These are phyloP conservation scores for Crassisporium funariophilum DNA, from an alignment of 768 basidiomycete genomes.

Conservation along the genomic window DNA sequence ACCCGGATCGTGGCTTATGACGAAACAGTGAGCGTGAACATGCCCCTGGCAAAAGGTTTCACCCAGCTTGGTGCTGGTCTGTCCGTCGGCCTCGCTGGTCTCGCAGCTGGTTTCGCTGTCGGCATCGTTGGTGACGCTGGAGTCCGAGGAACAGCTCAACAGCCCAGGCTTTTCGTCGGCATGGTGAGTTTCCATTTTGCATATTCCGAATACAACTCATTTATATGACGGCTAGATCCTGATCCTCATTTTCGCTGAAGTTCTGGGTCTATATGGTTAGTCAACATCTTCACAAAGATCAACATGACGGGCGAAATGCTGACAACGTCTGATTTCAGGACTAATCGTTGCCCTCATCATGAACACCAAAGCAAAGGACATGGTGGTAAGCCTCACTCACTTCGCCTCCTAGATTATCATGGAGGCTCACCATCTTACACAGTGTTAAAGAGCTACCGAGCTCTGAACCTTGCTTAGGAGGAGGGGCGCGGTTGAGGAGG, in stretches of 20 bases:
- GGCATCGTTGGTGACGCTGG: constrained; percentile 99
- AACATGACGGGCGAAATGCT: not conserved
- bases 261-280: constrained; percentile 86
- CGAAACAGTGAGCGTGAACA: constrained; percentile 62
- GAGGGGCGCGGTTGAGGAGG: not conserved
- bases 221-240: constrained; percentile 67
- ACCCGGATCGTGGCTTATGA: not conserved
- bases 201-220: not conserved
- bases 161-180: constrained; percentile 90
- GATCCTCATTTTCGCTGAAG: constrained; percentile 97
- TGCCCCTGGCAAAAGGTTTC: constrained; percentile 94
- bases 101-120: constrained; percentile 96
- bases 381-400: constrained; percentile 29
- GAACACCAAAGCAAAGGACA: constrained; percentile 68
- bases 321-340: constrained; percentile 37
- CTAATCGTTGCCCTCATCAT: constrained; percentile 96
- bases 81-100: constrained; percentile 85
- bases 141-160: constrained; percentile 96
- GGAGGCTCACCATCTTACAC: not conserved
- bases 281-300: not conserved
- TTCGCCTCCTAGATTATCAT: not conserved
- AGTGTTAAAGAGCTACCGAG: constrained; percentile 16
- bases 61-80: constrained; percentile 93
- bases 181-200: constrained; percentile 58
- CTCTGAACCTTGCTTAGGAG: not conserved